Evolutionary conservation across 2,329 filamentous ascomycete genomes (phyloP), one percentile per base, ranked within the genome.

Genomic region (Intubia oerlemansii): DNA sequence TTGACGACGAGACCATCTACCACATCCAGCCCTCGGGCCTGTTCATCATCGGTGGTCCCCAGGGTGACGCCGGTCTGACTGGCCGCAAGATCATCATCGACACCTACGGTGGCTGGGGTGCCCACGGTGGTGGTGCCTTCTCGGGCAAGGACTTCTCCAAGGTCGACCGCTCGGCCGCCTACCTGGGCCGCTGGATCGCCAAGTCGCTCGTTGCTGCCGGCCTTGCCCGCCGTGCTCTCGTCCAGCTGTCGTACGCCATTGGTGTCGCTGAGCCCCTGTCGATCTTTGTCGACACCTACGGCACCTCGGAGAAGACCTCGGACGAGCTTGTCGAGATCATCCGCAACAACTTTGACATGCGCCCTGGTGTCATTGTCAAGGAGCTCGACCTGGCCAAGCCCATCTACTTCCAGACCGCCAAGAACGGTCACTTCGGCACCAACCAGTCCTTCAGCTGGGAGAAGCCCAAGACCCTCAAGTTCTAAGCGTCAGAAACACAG

Each of bases 81-180:
- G 88, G 88, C 55, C 84, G 88, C 50, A 98, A 98, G 75, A 98
- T 98, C 70, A 74, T 93, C 42, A 88, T 98, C 53, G 88, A 98
- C 63, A 95, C 88, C 55, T 98, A 98, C 63, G 88, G 88, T 65
- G 88, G 88, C 48, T 95, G 88, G 88, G 88, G 88, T 62, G 88
- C 88, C 45, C 88, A 98, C 68, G 88, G 88, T 67, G 88, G 88
- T 66, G 88, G 88, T 76, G 88, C 88, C 56, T 98, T 98, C 78
- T 95, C 88, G 47, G 88, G 88, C 49, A 98, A 98, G 76, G 88
- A 98, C 57, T 98, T 93, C 73, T 93, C 82, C 69, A 98, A 98
- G 72, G 88, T 98, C 58, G 88, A 98, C 54, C 80, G 88, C 46
- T 95, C 88, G 30, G 88, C 88, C 42, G 88, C 88, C 49, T 98